A percentile compares a stretch with the other conserved stretches of the same genome.
Evolutionary conservation across 164 flowering plant species (phyloP).

Genomic region (Tinospora cordifolia): DNA sequence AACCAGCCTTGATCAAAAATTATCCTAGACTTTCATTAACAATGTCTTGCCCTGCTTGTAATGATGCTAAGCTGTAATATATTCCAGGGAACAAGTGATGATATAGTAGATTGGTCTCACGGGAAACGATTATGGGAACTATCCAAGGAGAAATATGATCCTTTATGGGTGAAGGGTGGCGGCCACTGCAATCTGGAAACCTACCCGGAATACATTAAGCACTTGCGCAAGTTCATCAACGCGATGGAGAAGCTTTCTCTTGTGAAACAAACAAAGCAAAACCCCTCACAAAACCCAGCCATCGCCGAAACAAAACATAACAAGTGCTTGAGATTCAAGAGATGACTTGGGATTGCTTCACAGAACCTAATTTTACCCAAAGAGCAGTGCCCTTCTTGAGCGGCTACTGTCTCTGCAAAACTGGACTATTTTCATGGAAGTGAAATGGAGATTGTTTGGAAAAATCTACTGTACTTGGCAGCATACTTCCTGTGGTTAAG

Average conservation of each 20-base stretch:
- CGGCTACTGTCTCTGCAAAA: background rate
- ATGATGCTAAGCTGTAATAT: conserved; percentile 8
- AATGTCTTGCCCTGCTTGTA: conserved; percentile 7
- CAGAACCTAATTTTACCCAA: background rate
- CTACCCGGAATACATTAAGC: conserved; percentile 89
- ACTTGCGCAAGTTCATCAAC: conserved; percentile 77
- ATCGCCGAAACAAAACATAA: conserved; percentile 61
- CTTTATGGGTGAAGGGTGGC: conserved; percentile 92
- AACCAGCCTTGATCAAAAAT: background rate
- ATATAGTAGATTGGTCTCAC: conserved; percentile 86
- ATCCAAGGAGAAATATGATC: conserved; percentile 88
- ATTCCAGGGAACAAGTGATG: conserved; percentile 83
- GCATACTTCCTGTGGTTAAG: background rate
- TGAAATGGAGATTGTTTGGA: background rate
- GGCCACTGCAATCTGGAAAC: conserved; percentile 98
- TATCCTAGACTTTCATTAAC: conserved; percentile 4
- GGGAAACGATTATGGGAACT: conserved; percentile 96
- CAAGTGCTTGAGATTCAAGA: conserved; percentile 80
- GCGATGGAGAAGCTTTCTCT: conserved; percentile 77
- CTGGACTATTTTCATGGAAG: conserved; percentile 5
- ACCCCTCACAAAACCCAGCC: conserved; percentile 29
- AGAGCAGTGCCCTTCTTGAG: background rate
- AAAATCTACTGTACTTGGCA: background rate
- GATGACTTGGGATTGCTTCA: conserved; percentile 22
- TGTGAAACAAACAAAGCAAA: conserved; percentile 39